phyloP scores from a whole-genome alignment of 495 filamentous ascomycete genomes.

The Xylaria venustula region DNA sequence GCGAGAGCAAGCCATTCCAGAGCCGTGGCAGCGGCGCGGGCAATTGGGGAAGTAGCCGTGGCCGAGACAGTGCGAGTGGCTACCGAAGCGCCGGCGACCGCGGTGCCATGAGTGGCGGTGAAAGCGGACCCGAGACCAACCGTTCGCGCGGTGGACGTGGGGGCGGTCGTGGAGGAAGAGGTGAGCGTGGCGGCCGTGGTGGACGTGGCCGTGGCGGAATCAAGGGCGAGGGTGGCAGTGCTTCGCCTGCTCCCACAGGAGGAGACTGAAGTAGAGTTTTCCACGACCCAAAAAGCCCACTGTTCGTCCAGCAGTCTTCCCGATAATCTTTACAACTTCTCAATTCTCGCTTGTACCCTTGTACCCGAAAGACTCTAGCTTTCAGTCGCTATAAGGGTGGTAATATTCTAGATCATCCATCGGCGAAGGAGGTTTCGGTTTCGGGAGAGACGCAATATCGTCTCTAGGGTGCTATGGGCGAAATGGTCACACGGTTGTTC shows the following conservation, averaged over 20 bases:
- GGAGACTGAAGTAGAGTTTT: constrained; percentile 39
- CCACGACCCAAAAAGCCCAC: constrained; percentile 10
- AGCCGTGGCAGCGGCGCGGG: constrained; percentile 61
- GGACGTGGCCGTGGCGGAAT: constrained; percentile 62
- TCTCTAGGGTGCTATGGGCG: constrained; percentile 13
- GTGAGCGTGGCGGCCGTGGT: constrained; percentile 54
- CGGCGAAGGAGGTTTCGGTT: constrained; percentile 25
- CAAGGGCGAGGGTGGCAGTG: constrained; percentile 52
- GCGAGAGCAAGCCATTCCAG: constrained; percentile 48
- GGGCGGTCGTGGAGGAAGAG: constrained; percentile 54
- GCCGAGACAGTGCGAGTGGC: constrained; percentile 57
- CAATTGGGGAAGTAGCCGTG: constrained; percentile 70
- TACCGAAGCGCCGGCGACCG: constrained; percentile 60
- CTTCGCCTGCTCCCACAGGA: constrained; percentile 50
- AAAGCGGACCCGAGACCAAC: constrained; percentile 78
- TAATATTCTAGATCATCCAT: constrained; percentile 24
- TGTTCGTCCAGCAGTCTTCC: constrained; percentile 19
- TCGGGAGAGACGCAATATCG: constrained; percentile 16
- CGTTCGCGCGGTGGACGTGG: constrained; percentile 65
- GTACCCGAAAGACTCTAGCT: constrained; percentile 24
- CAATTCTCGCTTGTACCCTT: constrained; percentile 26
- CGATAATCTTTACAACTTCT: constrained; percentile 31
- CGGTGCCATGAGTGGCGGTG: constrained; percentile 45
- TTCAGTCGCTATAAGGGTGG: constrained; percentile 25
- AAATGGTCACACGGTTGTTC: constrained; percentile 9